Conservation (phyloP, 495 filamentous ascomycete genomes). For the Oleoguttula mirabilis region DNA sequence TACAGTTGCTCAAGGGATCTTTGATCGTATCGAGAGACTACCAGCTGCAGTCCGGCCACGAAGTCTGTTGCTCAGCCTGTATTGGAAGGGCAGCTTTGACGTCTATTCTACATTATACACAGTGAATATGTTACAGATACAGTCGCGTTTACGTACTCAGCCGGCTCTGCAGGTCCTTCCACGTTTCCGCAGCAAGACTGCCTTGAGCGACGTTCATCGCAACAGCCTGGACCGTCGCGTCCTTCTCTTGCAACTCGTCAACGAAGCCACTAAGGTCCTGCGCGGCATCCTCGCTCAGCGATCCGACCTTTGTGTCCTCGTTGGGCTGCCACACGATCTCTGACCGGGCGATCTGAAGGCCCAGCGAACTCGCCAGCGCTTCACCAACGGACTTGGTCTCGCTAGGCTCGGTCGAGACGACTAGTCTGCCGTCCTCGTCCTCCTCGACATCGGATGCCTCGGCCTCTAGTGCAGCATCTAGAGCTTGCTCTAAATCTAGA, state of each 20-base stretch:
- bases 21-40: too few species aligned
- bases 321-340: constrained; percentile 83
- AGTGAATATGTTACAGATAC: too few species aligned
- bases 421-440: constrained; percentile 55
- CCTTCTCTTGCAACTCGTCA: constrained; percentile 36
- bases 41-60: too few species aligned
- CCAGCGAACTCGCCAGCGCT: constrained; percentile 42
- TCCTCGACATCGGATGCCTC: constrained; percentile 70
- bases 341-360: constrained; percentile 51
- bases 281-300: constrained; percentile 34
- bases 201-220: constrained; percentile 19
- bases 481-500: constrained; percentile 54
- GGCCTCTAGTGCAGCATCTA: constrained; percentile 77
- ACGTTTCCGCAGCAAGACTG: constrained; percentile 3
- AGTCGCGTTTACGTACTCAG: neutral
- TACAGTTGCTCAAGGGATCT: too few species aligned
- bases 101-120: too few species aligned
- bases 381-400: constrained; percentile 55
- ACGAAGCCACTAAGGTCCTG: constrained; percentile 42
- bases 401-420: constrained; percentile 63
- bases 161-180: constrained; percentile 14
- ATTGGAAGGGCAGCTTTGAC: too few species aligned
- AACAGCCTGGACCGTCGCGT: constrained; percentile 12
- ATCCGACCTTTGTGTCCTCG: constrained; percentile 55
- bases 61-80: too few species aligned